Evolutionary conservation across 345 rosid species (phyloP), one percentile per base, ranked within the genome.

Genomic region (Arabis alpina): DNA sequence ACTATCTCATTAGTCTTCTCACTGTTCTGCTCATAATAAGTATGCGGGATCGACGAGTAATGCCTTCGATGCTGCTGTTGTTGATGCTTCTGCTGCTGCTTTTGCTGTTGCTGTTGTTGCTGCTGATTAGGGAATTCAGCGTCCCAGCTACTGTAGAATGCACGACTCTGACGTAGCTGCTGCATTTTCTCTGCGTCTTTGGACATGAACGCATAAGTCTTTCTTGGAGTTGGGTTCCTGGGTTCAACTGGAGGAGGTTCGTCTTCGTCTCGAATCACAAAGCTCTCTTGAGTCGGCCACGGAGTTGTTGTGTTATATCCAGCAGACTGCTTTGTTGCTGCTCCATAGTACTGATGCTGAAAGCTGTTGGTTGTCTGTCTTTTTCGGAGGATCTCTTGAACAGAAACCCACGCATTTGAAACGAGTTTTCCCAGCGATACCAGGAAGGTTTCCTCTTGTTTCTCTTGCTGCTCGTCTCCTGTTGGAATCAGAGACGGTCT

Each of bases 211-310:
- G 99, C 78, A 53, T 92, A 95, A 3, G 88, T 95, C 71, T 95
- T 95, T 69, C 84, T 77, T 0, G 97, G 98, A 8, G 98, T 92
- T 41, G 85, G 96, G 66, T 87, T 82, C 82, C 95, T 80, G 32
- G 95, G 72, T 64, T 94, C 97, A 13, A 84, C 77, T 2, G 96
- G 85, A 65, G 98, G 98, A 25, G 99, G 98, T 60, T 80, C 97
- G 5, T 95, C 99, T 68, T 82, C 97, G 13, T 77, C 80, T 25
- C 47, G 58, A 41, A 95, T 92, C 70, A 87, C 92, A 73, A 80
- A 92, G 83, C 99, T 95, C 62, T 95, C 99, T 80, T 95, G 98
- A 69, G 74, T 77, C 0, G 98, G 97, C 99, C 99, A 94, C 27
- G 84, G 34, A 36, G 77, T 54, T 88, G 97, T 1, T 47, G 59